These are phyloP conservation scores for Corinectria fuckeliana DNA, from an alignment of 2,329 filamentous ascomycete genomes.

Conservation along the genomic window DNA sequence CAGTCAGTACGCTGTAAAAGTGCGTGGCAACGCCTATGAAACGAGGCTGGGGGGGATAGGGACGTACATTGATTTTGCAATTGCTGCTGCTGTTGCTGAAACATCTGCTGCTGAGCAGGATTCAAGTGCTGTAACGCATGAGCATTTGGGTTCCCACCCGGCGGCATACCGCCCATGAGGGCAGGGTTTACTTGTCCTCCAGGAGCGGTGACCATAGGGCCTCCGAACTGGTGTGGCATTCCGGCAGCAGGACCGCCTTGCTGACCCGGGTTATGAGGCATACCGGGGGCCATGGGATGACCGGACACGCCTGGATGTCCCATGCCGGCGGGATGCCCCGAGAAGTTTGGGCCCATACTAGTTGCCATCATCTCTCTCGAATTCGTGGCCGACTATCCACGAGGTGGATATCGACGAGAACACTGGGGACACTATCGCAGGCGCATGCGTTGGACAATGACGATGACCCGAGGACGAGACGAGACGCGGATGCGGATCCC, in stretches of 20 bases:
- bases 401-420: conserved; percentile 63
- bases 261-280: conserved; percentile 73
- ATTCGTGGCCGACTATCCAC: conserved; percentile 60
- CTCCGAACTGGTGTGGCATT: conserved; percentile 71
- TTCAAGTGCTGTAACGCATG: conserved; percentile 77
- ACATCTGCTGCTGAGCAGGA: conserved; percentile 64
- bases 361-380: conserved; percentile 69
- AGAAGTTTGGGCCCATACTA: conserved; percentile 68
- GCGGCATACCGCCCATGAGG: conserved; percentile 80
- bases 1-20: conserved; percentile 17
- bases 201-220: conserved; percentile 75
- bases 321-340: conserved; percentile 74
- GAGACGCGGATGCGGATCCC: conserved; percentile 27
- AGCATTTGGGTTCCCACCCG: conserved; percentile 68
- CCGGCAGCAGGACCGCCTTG: conserved; percentile 69
- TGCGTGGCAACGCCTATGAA: background rate
- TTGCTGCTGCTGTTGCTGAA: conserved; percentile 59
- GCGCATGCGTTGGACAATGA: conserved; percentile 45
- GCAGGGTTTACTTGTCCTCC: conserved; percentile 75
- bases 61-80: conserved; percentile 46
- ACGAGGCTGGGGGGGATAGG: conserved; percentile 5
- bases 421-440: conserved; percentile 55
- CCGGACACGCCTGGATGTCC: conserved; percentile 73
- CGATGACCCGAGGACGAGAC: conserved; percentile 13
- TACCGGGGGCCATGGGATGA: conserved; percentile 67